Evolutionary conservation across 257 asterid species (phyloP).

Genomic region (Orobanche coerulescens): DNA sequence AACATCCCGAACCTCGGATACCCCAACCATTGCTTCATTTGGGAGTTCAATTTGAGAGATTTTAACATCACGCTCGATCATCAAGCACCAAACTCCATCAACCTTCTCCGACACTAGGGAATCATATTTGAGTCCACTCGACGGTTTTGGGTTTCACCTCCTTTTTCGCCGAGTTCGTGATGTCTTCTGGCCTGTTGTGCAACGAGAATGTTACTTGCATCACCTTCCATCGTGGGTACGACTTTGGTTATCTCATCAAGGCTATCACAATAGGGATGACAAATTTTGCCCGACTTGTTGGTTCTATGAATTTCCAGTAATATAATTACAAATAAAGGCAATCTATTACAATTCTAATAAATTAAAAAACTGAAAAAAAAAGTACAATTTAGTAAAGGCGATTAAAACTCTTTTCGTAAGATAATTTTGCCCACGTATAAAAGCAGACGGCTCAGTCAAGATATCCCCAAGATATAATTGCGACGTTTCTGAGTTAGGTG

Average conservation of each 20-base stretch:
- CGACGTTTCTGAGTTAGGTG: too few species aligned
- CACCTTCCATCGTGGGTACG: slow-evolving; percentile 40
- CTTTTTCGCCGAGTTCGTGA: slow-evolving; percentile 26
- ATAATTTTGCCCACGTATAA: too few species aligned
- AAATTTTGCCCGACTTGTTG: too few species aligned
- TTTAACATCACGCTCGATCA: slow-evolving; percentile 24
- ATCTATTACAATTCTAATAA: too few species aligned
- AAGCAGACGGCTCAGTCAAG: too few species aligned
- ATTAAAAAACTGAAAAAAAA: too few species aligned
- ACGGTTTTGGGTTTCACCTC: slow-evolving; percentile 14
- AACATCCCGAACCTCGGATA: slow-evolving; percentile 20
- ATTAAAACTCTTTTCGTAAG: too few species aligned
- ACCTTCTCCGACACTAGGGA: slow-evolving; percentile 27
- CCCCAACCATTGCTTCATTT: slow-evolving; percentile 17
- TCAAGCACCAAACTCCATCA: slow-evolving; percentile 29
- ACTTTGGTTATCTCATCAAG: slow-evolving; percentile 36
- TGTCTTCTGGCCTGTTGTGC: slow-evolving; percentile 35
- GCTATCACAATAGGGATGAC: slow-evolving; percentile 25
- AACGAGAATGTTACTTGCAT: slow-evolving; percentile 30
- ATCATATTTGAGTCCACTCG: slow-evolving; percentile 21
- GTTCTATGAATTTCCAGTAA: too few species aligned
- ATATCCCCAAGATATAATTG: too few species aligned
- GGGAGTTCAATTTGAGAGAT: slow-evolving; percentile 39
- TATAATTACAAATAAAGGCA: too few species aligned
- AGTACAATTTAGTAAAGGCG: too few species aligned